phyloP scores from a whole-genome alignment of 192 early-diverging fungal genomes.

The Podila horticola region DNA sequence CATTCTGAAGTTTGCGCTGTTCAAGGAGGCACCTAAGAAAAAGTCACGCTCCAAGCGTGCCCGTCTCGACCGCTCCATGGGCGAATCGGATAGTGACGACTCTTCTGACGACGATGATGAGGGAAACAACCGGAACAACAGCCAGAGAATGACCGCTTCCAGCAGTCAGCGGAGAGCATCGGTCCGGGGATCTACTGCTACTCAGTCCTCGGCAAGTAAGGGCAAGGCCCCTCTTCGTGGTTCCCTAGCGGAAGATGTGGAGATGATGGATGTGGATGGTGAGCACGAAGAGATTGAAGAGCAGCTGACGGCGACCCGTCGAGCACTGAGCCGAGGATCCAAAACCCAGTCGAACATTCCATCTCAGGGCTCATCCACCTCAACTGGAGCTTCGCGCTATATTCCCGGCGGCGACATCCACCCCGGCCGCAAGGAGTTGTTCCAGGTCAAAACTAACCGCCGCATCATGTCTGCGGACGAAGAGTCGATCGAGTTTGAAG shows the following conservation, averaged over 20 bases:
- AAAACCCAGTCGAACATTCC: conserved; percentile 8
- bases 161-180: conserved; percentile 11
- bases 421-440: conserved; percentile 29
- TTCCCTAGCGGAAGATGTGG: conserved; percentile 15
- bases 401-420: conserved; percentile 43
- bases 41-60: conserved; percentile 58
- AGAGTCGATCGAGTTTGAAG: conserved; percentile 60
- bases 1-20: conserved; percentile 90
- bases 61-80: conserved; percentile 38
- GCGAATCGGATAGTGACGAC: conserved; percentile 56
- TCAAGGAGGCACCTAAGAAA: conserved; percentile 82
- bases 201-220: conserved; percentile 8
- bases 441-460: conserved; percentile 18
- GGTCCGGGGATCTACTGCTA: no score
- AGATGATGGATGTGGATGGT: conserved; percentile 52
- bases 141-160: conserved; percentile 1
- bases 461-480: conserved; percentile 57
- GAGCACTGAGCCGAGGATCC: conserved; percentile 22
- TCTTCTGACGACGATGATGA: conserved; percentile 56
- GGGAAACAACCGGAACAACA: conserved; percentile 20
- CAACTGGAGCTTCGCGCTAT: conserved; percentile 1
- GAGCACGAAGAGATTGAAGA: conserved; percentile 24
- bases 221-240: conserved; percentile 26
- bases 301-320: conserved; percentile 31
- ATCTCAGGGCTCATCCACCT: conserved; percentile 30